Evolutionary conservation across 257 asterid species (phyloP).

Genomic region (Gynochthodes officinalis): DNA sequence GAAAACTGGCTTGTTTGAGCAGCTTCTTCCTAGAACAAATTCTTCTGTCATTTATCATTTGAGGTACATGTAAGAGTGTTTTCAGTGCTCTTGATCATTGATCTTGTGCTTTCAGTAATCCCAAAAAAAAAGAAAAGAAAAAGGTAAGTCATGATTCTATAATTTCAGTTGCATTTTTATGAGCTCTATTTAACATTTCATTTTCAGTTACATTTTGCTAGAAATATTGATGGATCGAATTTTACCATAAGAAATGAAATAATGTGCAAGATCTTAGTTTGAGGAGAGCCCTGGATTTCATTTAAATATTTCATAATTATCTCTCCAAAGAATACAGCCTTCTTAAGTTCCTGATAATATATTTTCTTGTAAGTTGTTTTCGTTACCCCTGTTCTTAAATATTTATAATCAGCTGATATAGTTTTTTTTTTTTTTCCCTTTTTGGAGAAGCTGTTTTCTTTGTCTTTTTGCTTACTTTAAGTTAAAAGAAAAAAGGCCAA

Average conservation of each 20-base stretch:
- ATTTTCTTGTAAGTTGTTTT: not conserved
- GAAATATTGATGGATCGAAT: not conserved
- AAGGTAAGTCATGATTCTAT: not conserved
- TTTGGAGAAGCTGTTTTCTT: not conserved
- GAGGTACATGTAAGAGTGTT: slow-evolving; percentile 14
- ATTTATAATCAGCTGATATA: not conserved
- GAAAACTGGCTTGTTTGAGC: slow-evolving; percentile 17
- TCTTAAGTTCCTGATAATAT: not conserved
- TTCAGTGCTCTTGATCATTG: not conserved
- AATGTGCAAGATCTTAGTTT: not conserved
- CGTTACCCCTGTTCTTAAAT: not conserved
- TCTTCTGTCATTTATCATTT: slow-evolving; percentile 13
- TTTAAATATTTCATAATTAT: not conserved
- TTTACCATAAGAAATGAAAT: not conserved
- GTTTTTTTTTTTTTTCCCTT: too few relatives aligned
- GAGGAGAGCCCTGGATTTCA: too few relatives aligned
- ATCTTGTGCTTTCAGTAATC: not conserved
- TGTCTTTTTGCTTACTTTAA: not conserved
- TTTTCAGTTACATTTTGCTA: not conserved
- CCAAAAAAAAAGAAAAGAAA: not conserved
- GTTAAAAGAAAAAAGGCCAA: not conserved
- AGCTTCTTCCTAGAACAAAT: slow-evolving; percentile 21
- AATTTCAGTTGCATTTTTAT: not conserved
- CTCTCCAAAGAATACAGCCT: not conserved
- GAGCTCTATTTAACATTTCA: not conserved